phyloP scores from a whole-genome alignment of 345 rosid genomes.

The Euphorbia tirucalli region DNA sequence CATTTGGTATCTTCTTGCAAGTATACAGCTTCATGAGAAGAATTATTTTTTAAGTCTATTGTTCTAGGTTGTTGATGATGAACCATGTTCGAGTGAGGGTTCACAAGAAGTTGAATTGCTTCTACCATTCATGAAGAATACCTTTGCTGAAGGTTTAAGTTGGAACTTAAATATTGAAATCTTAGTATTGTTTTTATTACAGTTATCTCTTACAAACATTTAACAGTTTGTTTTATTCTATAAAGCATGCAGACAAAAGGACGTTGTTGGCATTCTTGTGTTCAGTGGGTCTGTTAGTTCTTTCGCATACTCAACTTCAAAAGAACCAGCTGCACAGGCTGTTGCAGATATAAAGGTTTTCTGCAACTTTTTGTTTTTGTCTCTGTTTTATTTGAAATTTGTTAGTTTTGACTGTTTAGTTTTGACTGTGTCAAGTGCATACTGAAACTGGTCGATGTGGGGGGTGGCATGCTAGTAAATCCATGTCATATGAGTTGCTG shows the following conservation, averaged over 20 bases:
- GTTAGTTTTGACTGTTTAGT: background rate
- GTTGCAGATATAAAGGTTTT: slow-evolving; percentile 77
- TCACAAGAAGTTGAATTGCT: slow-evolving; percentile 75
- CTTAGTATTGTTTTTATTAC: slow-evolving; percentile 1
- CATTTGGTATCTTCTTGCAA: background rate
- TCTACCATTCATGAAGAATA: slow-evolving; percentile 65
- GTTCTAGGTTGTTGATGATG: slow-evolving; percentile 53
- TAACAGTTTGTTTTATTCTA: slow-evolving; percentile 23
- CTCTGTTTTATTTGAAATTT: slow-evolving; percentile 7
- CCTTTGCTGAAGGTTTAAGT: slow-evolving; percentile 51
- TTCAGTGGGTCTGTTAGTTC: slow-evolving; percentile 68
- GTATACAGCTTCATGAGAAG: background rate
- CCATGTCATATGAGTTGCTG: background rate
- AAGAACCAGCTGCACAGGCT: slow-evolving; percentile 82
- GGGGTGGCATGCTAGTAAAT: slow-evolving; percentile 7
- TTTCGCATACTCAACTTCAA: slow-evolving; percentile 59
- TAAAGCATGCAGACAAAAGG: slow-evolving; percentile 61
- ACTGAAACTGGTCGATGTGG: background rate
- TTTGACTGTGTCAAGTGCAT: background rate
- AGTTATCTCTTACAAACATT: slow-evolving; percentile 24
- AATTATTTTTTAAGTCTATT: slow-evolving; percentile 9
- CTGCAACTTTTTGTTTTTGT: background rate
- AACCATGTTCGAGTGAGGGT: slow-evolving; percentile 49
- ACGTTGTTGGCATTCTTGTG: slow-evolving; percentile 56
- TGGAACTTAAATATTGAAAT: slow-evolving; percentile 11